Percentiles rank a stretch among this genome's conserved stretches.
Evolutionary conservation across 306 rosid species (phyloP).

Genomic region (Cicer cuneatum): DNA sequence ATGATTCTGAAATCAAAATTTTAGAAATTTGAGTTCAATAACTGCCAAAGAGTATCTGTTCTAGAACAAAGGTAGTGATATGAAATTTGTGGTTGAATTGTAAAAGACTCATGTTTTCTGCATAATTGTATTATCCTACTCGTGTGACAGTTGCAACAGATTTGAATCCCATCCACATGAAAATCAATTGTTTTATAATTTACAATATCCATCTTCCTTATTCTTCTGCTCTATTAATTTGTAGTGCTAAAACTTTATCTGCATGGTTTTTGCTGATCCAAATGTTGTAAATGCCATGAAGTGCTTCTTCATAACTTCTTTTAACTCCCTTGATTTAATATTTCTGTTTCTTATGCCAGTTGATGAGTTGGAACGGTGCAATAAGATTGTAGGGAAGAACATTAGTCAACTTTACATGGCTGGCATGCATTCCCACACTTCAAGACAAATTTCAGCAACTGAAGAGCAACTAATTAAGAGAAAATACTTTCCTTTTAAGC

Average conservation of each 20-base stretch:
- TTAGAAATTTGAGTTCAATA: constrained; percentile 16
- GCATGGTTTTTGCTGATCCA: constrained; percentile 28
- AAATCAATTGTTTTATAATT: constrained; percentile 22
- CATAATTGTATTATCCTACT: not conserved
- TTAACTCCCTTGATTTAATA: constrained; percentile 33
- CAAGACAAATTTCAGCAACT: constrained; percentile 54
- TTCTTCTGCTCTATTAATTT: not conserved
- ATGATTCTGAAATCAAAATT: constrained; percentile 33
- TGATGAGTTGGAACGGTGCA: constrained; percentile 97
- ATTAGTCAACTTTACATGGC: constrained; percentile 50
- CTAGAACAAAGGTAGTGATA: not conserved
- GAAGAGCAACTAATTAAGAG: constrained; percentile 63
- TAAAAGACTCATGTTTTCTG: constrained; percentile 2
- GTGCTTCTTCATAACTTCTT: constrained; percentile 8
- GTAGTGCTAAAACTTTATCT: constrained; percentile 26
- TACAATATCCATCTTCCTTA: not conserved
- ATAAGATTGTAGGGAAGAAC: constrained; percentile 82
- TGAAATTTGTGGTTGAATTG: constrained; percentile 8
- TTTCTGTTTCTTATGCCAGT: constrained; percentile 62
- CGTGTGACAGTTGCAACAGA: constrained; percentile 37
- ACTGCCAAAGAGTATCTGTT: constrained; percentile 29
- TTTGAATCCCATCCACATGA: constrained; percentile 8
- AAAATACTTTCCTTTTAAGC: constrained; percentile 87
- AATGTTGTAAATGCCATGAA: constrained; percentile 23
- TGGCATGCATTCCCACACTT: constrained; percentile 54